Evolutionary conservation across 2,329 filamentous ascomycete genomes (phyloP), one percentile per base, ranked within the genome.

Genomic region (Sporothrix mexicana): DNA sequence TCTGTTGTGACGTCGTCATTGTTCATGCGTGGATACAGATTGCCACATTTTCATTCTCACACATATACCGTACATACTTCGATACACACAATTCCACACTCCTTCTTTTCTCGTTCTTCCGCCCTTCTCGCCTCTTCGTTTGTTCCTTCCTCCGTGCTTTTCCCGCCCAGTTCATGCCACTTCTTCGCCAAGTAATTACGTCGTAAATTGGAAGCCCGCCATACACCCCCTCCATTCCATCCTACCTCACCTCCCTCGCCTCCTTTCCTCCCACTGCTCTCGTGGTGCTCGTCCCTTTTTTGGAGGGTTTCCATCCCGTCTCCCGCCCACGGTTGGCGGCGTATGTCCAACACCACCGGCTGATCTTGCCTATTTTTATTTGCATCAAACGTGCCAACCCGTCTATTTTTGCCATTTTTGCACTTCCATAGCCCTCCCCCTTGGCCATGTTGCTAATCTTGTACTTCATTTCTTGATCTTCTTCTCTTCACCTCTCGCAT

Each of bases 381-480:
- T 36, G 30, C 30, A 36, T 36, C 30, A 36, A 36, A 36, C 30
- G 30, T 36, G 30, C 30, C 30, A 36, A 45, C 61, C 41, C 41
- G 61, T 9, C 64, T 55, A 55, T 36, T 69, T 55, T 69, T 69
- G 66, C 67, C 67, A 41, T 51, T 68, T 51, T 41, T 68, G 47
- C 47, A 20, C 41, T 47, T 20, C 20, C 3, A 36, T 36, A 36
- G 1, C 59, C 30, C 17, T 17, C 30, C 49, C 12, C 51, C 17
- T 45, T 15, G 4, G 15, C 20, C 20, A 30, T 47, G 53, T 43
- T 36, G 30, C 30, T 36, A 36, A 6, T 6, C 30, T 36, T 36
- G 3, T 13, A 45, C 10, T 36, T 23, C n/a, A 3, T 23, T 59
- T 70, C 9, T 23, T 45, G 30, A 53, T 57, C 10, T 55, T 55